Percentiles rank a stretch among this genome's conserved stretches.
Conservation (phyloP, 345 rosid genomes). For the Citrus maxima region DNA sequence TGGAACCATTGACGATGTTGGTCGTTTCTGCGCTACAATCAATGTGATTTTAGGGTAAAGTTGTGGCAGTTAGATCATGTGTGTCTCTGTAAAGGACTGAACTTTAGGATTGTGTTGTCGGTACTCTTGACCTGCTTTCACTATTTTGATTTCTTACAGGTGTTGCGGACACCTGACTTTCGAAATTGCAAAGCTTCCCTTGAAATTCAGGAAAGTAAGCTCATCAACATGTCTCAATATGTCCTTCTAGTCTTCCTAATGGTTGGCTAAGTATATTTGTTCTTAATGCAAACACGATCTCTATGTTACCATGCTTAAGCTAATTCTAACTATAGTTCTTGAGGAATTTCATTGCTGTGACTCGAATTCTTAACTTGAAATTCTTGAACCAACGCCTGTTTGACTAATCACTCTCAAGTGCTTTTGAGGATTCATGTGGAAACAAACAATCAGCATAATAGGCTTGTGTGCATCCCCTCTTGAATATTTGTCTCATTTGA, state of each 20-base stretch:
- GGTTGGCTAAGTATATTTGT: not conserved
- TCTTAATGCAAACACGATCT: not conserved
- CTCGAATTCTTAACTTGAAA: too few relatives aligned
- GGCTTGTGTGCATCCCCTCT: not conserved
- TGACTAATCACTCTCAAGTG: not conserved
- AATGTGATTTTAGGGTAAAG: not conserved
- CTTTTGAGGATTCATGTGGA: not conserved
- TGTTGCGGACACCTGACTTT: constrained; percentile 64
- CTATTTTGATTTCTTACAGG: constrained; percentile 32
- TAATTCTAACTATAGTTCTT: not conserved
- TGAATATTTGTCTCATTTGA: not conserved
- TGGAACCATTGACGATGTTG: not conserved
- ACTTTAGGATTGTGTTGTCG: not conserved
- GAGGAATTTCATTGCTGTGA: not conserved
- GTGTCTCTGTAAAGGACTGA: not conserved
- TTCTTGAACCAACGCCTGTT: not conserved
- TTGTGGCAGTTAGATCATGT: not conserved
- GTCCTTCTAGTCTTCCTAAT: not conserved
- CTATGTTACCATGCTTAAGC: not conserved
- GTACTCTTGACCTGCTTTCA: not conserved
- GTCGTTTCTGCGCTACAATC: not conserved
- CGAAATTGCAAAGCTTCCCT: constrained; percentile 56
- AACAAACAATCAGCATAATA: not conserved
- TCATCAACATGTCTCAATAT: not conserved
- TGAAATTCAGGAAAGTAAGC: constrained; percentile 74